Base-by-base conservation (phyloP, 768 basidiomycete species). In the Leccinellum albellum region DNA sequence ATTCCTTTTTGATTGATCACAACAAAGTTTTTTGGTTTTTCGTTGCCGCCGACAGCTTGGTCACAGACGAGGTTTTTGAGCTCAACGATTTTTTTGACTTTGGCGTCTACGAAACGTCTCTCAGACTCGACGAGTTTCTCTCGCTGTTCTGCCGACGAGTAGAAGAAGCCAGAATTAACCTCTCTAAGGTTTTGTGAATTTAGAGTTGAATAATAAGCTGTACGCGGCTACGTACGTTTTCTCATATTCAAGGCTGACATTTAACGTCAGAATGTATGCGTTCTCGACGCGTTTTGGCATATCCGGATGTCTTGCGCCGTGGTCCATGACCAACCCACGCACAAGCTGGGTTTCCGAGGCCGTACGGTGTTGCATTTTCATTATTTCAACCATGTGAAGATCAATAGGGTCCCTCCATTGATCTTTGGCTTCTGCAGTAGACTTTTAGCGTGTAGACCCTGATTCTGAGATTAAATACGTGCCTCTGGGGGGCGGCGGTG, bases 351-450 rank as follows among this genome's bases (percentile, higher is more conserved):
- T 99, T 74, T 99, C 97, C 23, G 93, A 94, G 60, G 97, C 94
- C 44, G 89, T 95, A 66, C 95, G 89, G 76, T 99, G 97, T 73
- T 97, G 96, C 97, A 99, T 99, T 79, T 98, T 98, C 97, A 98
- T 98, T 60, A 98, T 87, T 76, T 99, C 97, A 51, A 99, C 79
- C 97, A 99, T 99, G 76, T 98, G 96, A 55, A 99, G 79, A 78
- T 99, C 97, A 69, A 98, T 95, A 50, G 95, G 94, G 64, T 94
- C 87, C 53, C 81, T 82, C 80, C 84, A 89, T 63, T 86, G 84
- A 67, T 88, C 86, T 60, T 78, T 75, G 20, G 81, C 73, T 60
- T 82, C 85, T 88, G 62, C 52, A 55, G 55, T 60, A 62, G 59
- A 64, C 53, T 63, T 64, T 66, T 63, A 66, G 62, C 56, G 53